Percentiles rank a stretch among this genome's conserved stretches.
Conservation (phyloP, 2,329 filamentous ascomycete species). For the Xylariaceae sp. region DNA sequence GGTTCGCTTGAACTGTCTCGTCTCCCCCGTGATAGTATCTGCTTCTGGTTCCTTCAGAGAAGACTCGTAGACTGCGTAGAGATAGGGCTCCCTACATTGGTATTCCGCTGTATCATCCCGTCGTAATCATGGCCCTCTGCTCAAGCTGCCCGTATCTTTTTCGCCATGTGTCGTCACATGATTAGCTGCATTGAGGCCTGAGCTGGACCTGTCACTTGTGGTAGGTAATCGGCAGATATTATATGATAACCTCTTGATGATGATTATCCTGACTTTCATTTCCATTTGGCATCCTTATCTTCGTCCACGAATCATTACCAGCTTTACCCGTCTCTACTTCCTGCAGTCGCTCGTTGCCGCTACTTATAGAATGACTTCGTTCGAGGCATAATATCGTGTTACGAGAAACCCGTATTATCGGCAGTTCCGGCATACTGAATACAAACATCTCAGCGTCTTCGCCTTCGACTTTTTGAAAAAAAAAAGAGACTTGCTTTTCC, state of each 20-base stretch:
- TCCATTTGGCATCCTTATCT: constrained; percentile 8
- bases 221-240: neutral
- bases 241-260: neutral
- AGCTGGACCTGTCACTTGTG: constrained; percentile 1
- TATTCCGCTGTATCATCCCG: neutral
- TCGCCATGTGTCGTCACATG: neutral
- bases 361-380: constrained; percentile 11
- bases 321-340: constrained; percentile 3
- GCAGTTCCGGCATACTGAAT: constrained; percentile 14
- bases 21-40: neutral
- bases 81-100: neutral
- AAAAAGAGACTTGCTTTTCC: constrained; percentile 3
- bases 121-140: neutral
- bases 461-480: constrained; percentile 1
- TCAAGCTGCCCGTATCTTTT: neutral
- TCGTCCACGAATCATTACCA: constrained; percentile 6
- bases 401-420: constrained; percentile 12
- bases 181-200: neutral
- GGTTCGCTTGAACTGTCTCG: neutral
- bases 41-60: neutral
- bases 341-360: constrained; percentile 7
- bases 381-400: constrained; percentile 13
- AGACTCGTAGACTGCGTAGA: neutral
- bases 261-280: constrained; percentile 3
- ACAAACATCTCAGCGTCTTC: constrained; percentile 17